phyloP scores from a whole-genome alignment of 2,329 filamentous ascomycete species.

The Didymella pomorum region DNA sequence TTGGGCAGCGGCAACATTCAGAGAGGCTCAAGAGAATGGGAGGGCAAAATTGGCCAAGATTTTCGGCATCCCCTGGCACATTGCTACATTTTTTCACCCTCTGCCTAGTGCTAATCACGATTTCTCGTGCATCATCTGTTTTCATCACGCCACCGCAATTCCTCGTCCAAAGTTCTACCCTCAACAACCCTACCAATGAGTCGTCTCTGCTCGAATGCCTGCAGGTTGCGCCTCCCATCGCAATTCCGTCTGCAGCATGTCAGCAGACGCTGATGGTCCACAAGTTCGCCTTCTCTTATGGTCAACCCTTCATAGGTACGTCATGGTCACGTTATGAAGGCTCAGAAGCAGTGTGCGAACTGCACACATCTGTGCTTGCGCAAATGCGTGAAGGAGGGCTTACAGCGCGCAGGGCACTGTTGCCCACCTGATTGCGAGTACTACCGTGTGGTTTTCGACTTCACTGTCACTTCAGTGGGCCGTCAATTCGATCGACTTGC shows the following conservation, averaged over 20 bases:
- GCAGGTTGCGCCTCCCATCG: slow-evolving; percentile 72
- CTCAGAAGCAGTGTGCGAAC: neutral
- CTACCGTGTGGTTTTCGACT: slow-evolving; percentile 77
- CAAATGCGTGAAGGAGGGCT: slow-evolving; percentile 1
- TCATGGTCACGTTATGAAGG: slow-evolving; percentile 3
- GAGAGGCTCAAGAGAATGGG: slow-evolving; percentile 16
- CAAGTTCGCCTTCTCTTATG: slow-evolving; percentile 76
- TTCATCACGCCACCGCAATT: slow-evolving; percentile 29
- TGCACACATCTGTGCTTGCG: neutral
- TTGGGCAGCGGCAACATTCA: slow-evolving; percentile 26
- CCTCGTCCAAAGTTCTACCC: slow-evolving; percentile 21
- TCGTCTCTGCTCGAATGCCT: slow-evolving; percentile 66
- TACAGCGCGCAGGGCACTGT: slow-evolving; percentile 62
- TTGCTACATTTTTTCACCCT: slow-evolving; percentile 33
- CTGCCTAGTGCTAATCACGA: slow-evolving; percentile 47
- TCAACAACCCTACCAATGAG: slow-evolving; percentile 36
- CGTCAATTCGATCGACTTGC: slow-evolving; percentile 80
- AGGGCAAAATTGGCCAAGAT: slow-evolving; percentile 22
- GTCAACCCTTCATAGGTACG: slow-evolving; percentile 74
- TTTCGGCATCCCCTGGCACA: slow-evolving; percentile 23
- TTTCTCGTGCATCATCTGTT: slow-evolving; percentile 39
- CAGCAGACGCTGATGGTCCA: slow-evolving; percentile 72
- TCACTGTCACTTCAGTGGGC: slow-evolving; percentile 75
- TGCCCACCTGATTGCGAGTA: slow-evolving; percentile 73
- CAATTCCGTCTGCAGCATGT: slow-evolving; percentile 59